phyloP scores from a whole-genome alignment of 140 eudicot species.

The Flaveria floridana region DNA sequence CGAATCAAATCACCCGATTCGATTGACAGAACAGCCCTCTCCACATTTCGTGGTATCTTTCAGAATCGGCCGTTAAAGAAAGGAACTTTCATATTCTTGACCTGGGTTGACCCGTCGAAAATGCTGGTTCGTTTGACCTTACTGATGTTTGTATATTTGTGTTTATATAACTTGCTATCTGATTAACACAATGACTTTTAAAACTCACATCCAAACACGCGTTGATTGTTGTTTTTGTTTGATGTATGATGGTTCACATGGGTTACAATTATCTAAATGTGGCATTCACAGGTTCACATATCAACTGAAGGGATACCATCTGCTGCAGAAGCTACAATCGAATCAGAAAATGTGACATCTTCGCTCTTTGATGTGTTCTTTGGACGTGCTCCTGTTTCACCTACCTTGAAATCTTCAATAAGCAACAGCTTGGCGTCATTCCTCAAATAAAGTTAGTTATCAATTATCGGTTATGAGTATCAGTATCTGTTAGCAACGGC shows the following conservation, averaged over 20 bases:
- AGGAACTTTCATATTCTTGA: constrained; percentile 70
- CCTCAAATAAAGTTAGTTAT: constrained; percentile 37
- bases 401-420: constrained; percentile 77
- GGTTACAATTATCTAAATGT: neutral
- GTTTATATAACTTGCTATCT: neutral
- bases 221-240: neutral
- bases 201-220: neutral
- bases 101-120: constrained; percentile 73
- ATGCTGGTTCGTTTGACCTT: constrained; percentile 59
- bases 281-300: constrained; percentile 50
- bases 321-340: constrained; percentile 63
- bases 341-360: constrained; percentile 60
- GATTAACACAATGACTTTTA: too few species aligned
- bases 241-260: neutral
- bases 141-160: neutral
- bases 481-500: constrained; percentile 9
- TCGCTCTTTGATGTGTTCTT: constrained; percentile 87
- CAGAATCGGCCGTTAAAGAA: constrained; percentile 70
- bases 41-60: constrained; percentile 61
- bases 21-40: constrained; percentile 63
- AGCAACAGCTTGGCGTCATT: constrained; percentile 52
- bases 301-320: constrained; percentile 64
- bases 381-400: constrained; percentile 83
- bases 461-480: constrained; percentile 15
- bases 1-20: constrained; percentile 63